These are phyloP conservation scores for Acanthamoeba triangularis DNA, from an alignment of 208 protist genomes.

Conservation along the genomic window DNA sequence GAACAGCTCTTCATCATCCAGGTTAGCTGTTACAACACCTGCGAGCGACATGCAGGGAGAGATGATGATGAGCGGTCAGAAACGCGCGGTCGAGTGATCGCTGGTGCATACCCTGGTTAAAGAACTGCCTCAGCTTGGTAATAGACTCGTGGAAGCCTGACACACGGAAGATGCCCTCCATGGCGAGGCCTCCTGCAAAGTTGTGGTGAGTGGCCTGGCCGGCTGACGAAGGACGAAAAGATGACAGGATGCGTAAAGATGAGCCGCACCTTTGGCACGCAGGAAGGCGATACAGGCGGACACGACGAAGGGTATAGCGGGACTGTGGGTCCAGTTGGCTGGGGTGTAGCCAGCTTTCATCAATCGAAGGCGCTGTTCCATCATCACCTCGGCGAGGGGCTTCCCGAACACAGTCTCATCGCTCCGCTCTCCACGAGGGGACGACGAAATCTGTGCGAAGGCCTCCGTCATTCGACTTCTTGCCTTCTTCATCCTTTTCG, in stretches of 20 bases:
- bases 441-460: not conserved
- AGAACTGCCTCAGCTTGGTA: constrained; percentile 42
- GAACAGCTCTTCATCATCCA: constrained; percentile 26
- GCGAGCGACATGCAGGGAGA: not conserved
- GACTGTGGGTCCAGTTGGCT: not conserved
- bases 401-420: constrained; percentile 34
- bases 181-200: not conserved
- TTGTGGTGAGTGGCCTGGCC: not conserved
- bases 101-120: constrained; percentile 1
- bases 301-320: constrained; percentile 14
- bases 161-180: constrained; percentile 46
- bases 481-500: constrained; percentile 45
- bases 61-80: not conserved
- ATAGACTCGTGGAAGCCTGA: constrained; percentile 62
- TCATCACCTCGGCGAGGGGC: not conserved
- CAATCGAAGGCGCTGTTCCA: constrained; percentile 9
- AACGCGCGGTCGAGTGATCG: not conserved
- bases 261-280: constrained; percentile 2
- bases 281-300: constrained; percentile 35
- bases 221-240: not conserved
- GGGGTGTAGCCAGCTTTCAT: constrained; percentile 16
- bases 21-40: not conserved
- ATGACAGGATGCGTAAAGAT: not conserved
- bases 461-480: constrained; percentile 27
- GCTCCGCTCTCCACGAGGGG: not conserved